phyloP scores from a whole-genome alignment of 805 yeast species.

The Sugiyamaella mastotermitis region DNA sequence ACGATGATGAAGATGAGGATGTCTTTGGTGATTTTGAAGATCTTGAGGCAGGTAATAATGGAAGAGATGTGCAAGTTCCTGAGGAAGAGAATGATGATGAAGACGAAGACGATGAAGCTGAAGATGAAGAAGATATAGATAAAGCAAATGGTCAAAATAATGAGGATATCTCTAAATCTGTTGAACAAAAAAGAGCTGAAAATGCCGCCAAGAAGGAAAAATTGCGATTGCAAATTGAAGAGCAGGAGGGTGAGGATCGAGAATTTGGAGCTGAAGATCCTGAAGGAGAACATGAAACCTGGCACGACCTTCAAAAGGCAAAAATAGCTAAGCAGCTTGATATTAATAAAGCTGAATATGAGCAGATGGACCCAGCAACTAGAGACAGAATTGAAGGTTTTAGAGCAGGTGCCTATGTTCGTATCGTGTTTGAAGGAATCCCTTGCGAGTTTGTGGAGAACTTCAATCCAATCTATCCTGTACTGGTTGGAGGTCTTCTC shows the following conservation, averaged over 20 bases:
- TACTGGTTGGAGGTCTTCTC: slow-evolving; percentile 84
- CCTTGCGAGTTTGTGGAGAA: slow-evolving; percentile 89
- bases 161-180: slow-evolving; percentile 35
- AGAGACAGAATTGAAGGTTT: slow-evolving; percentile 84
- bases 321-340: slow-evolving; percentile 95
- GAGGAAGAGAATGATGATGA: slow-evolving; percentile 31
- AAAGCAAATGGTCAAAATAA: slow-evolving; percentile 33
- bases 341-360: slow-evolving; percentile 68
- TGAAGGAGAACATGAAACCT: slow-evolving; percentile 79
- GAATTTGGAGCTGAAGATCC: slow-evolving; percentile 76
- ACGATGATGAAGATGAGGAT: slow-evolving; percentile 30
- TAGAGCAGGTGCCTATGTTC: slow-evolving; percentile 90
- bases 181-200: slow-evolving; percentile 68
- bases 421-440: slow-evolving; percentile 70
- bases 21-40: slow-evolving; percentile 40
- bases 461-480: slow-evolving; percentile 79
- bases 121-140: slow-evolving; percentile 27
- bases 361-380: slow-evolving; percentile 66
- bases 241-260: slow-evolving; percentile 62
- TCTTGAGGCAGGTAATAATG: slow-evolving; percentile 32
- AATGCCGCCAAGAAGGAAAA: slow-evolving; percentile 90
- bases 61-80: slow-evolving; percentile 28
- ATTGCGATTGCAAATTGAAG: slow-evolving; percentile 83
- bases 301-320: slow-evolving; percentile 97
- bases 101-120: slow-evolving; percentile 26